A percentile compares a stretch with the other conserved stretches of the same genome.
phyloP scores from a whole-genome alignment of 148 eudicot species.

The Camellia granthamiana region DNA sequence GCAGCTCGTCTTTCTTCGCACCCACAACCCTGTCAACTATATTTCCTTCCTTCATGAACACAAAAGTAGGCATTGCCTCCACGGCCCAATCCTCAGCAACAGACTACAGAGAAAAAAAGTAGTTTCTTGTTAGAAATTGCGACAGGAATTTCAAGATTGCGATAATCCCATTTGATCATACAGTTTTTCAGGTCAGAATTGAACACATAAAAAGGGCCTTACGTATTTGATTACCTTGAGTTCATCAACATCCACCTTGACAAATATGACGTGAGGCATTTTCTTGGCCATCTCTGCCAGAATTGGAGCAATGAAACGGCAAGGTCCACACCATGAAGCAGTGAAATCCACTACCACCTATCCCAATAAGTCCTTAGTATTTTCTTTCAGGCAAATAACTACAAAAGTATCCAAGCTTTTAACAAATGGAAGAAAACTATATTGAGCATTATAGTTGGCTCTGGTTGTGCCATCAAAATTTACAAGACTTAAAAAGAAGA shows the following conservation, averaged over 20 bases:
- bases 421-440: too few relatives aligned
- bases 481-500: too few relatives aligned
- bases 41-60: conserved; percentile 62
- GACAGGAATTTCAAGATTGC: not conserved
- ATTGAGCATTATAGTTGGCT: too few relatives aligned
- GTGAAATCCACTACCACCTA: conserved; percentile 82
- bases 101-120: conserved; percentile 29
- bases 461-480: too few relatives aligned
- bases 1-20: conserved; percentile 56
- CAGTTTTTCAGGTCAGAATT: not conserved
- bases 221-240: conserved; percentile 36
- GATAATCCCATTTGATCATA: not conserved
- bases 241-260: conserved; percentile 80
- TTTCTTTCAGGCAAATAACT: too few relatives aligned
- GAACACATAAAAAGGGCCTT: not conserved
- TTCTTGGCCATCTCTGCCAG: conserved; percentile 60
- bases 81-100: conserved; percentile 49
- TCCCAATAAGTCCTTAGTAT: not conserved
- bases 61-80: conserved; percentile 74
- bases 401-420: too few relatives aligned
- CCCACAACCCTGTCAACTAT: conserved; percentile 59
- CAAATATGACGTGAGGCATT: conserved; percentile 44
- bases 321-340: conserved; percentile 84
- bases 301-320: conserved; percentile 64
- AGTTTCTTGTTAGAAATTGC: not conserved